A percentile compares a stretch with the other conserved stretches of the same genome.
Conservation (phyloP, 2,329 filamentous ascomycete genomes). For the Uncinocarpus reesii region DNA sequence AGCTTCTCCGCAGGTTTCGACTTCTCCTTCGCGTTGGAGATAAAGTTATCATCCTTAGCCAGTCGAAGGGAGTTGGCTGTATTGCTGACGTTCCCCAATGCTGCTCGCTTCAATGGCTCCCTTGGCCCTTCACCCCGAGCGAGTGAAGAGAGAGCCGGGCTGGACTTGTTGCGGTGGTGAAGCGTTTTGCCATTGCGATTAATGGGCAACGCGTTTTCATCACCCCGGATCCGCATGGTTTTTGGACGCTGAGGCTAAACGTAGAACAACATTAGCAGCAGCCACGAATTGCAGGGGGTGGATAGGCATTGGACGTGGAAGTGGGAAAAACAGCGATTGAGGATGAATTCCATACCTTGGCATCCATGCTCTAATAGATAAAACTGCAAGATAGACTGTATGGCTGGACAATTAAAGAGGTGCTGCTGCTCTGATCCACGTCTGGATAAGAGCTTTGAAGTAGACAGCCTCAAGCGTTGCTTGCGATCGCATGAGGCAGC, state of each 20-base stretch:
- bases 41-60: slow-evolving; percentile 47
- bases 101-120: slow-evolving; percentile 61
- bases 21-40: slow-evolving; percentile 40
- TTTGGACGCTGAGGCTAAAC: slow-evolving; percentile 60
- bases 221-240: slow-evolving; percentile 49
- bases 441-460: not conserved
- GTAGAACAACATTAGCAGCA: not conserved
- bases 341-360: slow-evolving; percentile 32
- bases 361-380: slow-evolving; percentile 32
- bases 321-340: not conserved
- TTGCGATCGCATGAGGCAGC: not conserved
- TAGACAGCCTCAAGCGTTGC: not conserved
- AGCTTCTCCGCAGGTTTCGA: slow-evolving; percentile 29
- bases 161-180: slow-evolving; percentile 76
- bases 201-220: slow-evolving; percentile 56
- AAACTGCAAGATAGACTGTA: not conserved
- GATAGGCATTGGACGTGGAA: not conserved
- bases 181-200: slow-evolving; percentile 47
- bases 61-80: slow-evolving; percentile 35
- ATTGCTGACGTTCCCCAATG: slow-evolving; percentile 76
- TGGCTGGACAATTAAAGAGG: not conserved
- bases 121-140: slow-evolving; percentile 42
- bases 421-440: not conserved
- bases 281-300: not conserved
- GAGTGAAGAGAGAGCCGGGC: slow-evolving; percentile 49